Conservation (phyloP, 2,329 filamentous ascomycete genomes). For the Fusarium clavum region DNA sequence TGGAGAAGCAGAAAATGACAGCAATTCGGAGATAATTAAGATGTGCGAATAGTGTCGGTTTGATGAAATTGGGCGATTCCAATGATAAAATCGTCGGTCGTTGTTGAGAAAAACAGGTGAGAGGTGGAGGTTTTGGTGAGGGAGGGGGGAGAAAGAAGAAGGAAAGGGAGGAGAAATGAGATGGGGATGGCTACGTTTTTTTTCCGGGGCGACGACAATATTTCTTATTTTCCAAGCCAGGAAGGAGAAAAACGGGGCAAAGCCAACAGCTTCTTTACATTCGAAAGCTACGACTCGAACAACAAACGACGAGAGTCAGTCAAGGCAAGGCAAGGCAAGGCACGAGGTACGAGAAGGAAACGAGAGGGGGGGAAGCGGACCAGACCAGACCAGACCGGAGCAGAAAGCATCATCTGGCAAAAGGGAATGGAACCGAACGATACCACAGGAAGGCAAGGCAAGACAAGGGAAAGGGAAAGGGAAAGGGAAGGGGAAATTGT, state of each 20-base stretch:
- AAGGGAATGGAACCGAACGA: constrained; percentile 32
- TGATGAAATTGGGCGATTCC: constrained; percentile 56
- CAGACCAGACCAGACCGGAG: constrained; percentile 21
- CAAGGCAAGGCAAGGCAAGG: constrained; percentile 36
- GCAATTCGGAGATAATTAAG: constrained; percentile 52
- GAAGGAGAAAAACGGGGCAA: constrained; percentile 62
- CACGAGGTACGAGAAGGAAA: constrained; percentile 41
- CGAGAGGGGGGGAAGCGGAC: constrained; percentile 37
- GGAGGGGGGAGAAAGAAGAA: constrained; percentile 37
- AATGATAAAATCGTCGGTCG: constrained; percentile 48
- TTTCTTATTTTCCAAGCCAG: constrained; percentile 58
- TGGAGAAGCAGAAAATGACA: constrained; percentile 51
- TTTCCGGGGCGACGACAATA: constrained; percentile 57
- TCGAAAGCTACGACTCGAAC: constrained; percentile 44
- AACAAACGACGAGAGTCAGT: not conserved
- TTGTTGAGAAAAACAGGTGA: constrained; percentile 52
- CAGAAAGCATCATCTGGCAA: constrained; percentile 41
- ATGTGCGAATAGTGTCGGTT: constrained; percentile 51
- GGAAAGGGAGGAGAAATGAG: constrained; percentile 45
- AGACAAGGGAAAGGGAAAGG: constrained; percentile 1
- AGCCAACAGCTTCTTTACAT: constrained; percentile 39
- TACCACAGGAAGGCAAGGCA: constrained; percentile 30
- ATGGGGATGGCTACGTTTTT: constrained; percentile 66
- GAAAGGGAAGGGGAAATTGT: constrained; percentile 42
- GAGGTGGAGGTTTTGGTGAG: constrained; percentile 44